A percentile compares a stretch with the other conserved stretches of the same genome.
Conservation (phyloP, 306 rosid species). For the Vicia villosa region DNA sequence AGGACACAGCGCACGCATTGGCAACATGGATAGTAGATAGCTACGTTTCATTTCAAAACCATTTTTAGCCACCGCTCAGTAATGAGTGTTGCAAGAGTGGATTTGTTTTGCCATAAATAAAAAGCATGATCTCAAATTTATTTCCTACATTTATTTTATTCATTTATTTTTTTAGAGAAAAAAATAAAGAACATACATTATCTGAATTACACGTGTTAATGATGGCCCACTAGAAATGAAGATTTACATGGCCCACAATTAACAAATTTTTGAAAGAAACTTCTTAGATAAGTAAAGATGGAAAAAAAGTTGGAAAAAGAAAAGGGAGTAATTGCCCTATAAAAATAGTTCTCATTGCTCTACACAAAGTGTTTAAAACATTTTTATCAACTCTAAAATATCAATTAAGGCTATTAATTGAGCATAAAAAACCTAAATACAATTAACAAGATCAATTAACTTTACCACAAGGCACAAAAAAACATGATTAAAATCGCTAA, state of each 20-base stretch:
- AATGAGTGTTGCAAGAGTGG: background rate
- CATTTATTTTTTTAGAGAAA: too few relatives aligned
- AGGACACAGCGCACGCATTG: conserved; percentile 5
- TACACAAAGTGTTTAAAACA: too few relatives aligned
- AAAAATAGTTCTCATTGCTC: background rate
- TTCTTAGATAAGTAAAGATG: conserved; percentile 29
- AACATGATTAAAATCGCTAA: background rate
- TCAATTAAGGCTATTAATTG: too few relatives aligned
- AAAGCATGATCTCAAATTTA: conserved; percentile 4
- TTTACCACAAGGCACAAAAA: too few relatives aligned
- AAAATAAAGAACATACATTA: background rate
- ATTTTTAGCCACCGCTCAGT: background rate
- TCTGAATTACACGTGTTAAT: conserved; percentile 14
- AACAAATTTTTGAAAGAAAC: conserved; percentile 8
- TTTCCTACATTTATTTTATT: background rate
- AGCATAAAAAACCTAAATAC: too few relatives aligned
- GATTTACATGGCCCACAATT: background rate
- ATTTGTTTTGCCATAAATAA: background rate
- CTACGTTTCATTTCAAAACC: background rate
- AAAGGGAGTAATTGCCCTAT: background rate
- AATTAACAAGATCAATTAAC: too few relatives aligned
- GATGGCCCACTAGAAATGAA: background rate
- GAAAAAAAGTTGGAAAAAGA: too few relatives aligned
- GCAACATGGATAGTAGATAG: conserved; percentile 8
- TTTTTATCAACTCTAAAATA: too few relatives aligned